Conservation (phyloP, 139 green algal genomes). For the Micromonas commoda region DNA sequence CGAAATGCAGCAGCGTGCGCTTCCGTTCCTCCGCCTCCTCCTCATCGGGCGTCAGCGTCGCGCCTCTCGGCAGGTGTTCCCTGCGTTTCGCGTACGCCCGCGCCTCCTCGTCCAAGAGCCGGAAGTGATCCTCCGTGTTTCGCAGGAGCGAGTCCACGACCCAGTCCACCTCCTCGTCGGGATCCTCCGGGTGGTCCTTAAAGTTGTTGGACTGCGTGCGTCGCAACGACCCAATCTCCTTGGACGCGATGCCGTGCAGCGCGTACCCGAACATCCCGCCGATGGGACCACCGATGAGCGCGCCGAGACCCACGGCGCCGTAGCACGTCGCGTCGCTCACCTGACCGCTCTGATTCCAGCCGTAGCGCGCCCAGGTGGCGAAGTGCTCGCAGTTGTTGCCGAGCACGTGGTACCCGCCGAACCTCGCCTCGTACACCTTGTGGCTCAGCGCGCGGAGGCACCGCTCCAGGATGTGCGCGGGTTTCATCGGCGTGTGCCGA, state of each 20-base stretch:
- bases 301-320: not conserved
- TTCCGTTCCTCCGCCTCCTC: too few relatives aligned
- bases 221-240: too few relatives aligned
- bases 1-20: too few relatives aligned
- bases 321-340: not conserved
- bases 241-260: not conserved
- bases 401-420: constrained; percentile 15
- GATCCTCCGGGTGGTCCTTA: not conserved
- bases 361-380: constrained; percentile 26
- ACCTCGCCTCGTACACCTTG: constrained; percentile 5
- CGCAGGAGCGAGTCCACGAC: not conserved
- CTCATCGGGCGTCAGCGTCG: too few relatives aligned
- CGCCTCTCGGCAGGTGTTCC: not conserved
- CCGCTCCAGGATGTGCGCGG: constrained; percentile 5
- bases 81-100: not conserved
- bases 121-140: not conserved
- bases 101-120: not conserved
- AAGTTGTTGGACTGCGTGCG: too few relatives aligned
- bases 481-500: constrained; percentile 3
- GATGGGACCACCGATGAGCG: not conserved
- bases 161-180: not conserved
- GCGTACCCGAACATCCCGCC: not conserved
- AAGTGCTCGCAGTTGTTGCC: constrained; percentile 30
- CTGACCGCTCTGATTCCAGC: not conserved
- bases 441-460: not conserved